These are phyloP conservation scores for Naganishia randhawae DNA, from an alignment of 768 basidiomycete genomes.

Conservation along the genomic window DNA sequence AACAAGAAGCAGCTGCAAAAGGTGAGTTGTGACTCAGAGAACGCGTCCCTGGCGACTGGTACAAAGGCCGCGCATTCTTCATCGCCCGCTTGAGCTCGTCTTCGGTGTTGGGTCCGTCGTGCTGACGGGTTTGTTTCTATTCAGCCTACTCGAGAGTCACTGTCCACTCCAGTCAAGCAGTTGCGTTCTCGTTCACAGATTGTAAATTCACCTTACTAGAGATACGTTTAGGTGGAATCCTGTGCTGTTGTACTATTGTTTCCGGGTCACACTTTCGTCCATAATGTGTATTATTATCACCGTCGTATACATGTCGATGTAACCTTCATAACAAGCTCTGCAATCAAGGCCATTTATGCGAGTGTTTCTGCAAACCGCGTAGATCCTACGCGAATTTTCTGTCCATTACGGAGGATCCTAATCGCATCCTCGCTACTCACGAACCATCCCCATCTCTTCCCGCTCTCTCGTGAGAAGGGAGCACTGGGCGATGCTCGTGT, in stretches of 20 bases:
- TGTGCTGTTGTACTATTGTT: constrained; percentile 1
- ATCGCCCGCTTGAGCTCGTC: not conserved
- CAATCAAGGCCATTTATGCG: not conserved
- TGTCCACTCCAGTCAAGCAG: constrained; percentile 38
- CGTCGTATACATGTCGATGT: not conserved
- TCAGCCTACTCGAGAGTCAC: constrained; percentile 33
- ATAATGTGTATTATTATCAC: constrained; percentile 7
- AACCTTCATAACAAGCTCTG: not conserved
- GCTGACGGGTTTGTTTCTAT: not conserved
- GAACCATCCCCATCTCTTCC: constrained; percentile 31
- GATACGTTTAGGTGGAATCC: not conserved
- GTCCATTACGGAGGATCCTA: constrained; percentile 12
- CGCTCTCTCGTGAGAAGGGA: not conserved
- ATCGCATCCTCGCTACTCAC: constrained; percentile 22
- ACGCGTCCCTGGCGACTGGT: too few relatives aligned
- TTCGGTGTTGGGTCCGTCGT: too few relatives aligned
- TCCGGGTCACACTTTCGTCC: constrained; percentile 9
- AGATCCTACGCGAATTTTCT: constrained; percentile 18
- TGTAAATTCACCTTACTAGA: constrained; percentile 43
- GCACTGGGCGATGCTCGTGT: not conserved
- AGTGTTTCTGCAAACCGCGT: not conserved
- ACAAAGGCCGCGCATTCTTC: too few relatives aligned
- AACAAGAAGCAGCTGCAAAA: constrained; percentile 88
- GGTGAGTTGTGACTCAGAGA: constrained; percentile 54
- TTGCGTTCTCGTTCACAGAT: constrained; percentile 40